Evolutionary conservation across 768 basidiomycete genomes (phyloP), one percentile per base, ranked within the genome.

Genomic region (Phaffia australis): DNA sequence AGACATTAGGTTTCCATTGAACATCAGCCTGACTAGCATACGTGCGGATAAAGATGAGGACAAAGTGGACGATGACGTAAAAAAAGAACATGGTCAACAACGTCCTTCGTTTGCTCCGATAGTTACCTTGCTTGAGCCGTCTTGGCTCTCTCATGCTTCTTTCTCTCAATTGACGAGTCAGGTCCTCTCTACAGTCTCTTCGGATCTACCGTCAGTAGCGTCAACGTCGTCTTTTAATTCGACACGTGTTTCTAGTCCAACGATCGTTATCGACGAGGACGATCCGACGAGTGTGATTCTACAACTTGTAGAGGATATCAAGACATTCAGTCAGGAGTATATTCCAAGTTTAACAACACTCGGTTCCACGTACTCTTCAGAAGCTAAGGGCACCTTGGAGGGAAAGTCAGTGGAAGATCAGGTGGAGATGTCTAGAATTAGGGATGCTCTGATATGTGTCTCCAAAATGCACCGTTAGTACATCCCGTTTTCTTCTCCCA

Each of bases 381-480:
- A 42, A 5, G 11, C 35, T 11, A 42, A 11, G 35, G 11, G 35
- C 35, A 42, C 35, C 35, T 11, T 11, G 35, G 35, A 42, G 11
- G 35, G 35, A 42, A n/a, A 9, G 19, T n/a, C 56, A 19, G 42
- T 15, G 18, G 27, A 29, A 46, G n/a, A 48, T 0, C 23, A 15
- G 35, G 18, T 30, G 11, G 18, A 16, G 29, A 27, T 56, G 23
- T 3, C 19, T 8, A 5, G 15, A n/a, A 54, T 32, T n/a, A 59
- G 61, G 15, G 65, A 66, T 23, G 23, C 54, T 3, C 23, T 66
- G 23, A 23, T 66, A 18, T 66, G 65, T 48, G n/a, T 66, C 21
- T 66, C 65, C 30, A 66, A 66, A 48, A 66, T 66, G 65, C 65
- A 66, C 29, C 65, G 65, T 66, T 4, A 48, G 65, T 56, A 6